Evolutionary conservation across 108 stramenopile genomes (phyloP).

Genomic region (Pseudonitzschia multistriata): DNA sequence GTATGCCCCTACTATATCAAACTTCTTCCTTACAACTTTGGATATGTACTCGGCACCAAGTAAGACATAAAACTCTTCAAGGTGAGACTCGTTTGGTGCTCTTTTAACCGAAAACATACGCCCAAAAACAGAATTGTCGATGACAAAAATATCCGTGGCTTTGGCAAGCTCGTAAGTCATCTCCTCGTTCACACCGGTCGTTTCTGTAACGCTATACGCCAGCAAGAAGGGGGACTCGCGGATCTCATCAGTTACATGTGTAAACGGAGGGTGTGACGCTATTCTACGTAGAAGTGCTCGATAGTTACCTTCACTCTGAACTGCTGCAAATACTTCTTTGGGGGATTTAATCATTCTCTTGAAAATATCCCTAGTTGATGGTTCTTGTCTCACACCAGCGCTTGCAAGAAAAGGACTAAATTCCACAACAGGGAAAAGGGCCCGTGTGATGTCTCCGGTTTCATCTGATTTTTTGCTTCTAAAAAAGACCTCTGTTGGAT

Average conservation of each 20-base stretch:
- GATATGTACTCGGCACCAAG: conserved; percentile 71
- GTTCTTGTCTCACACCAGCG: conserved; percentile 49
- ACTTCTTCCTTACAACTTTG: conserved; percentile 58
- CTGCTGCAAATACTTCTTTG: conserved; percentile 45
- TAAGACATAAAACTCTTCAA: conserved; percentile 64
- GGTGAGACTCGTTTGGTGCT: conserved; percentile 67
- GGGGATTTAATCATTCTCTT: conserved; percentile 40
- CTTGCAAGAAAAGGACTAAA: conserved; percentile 53
- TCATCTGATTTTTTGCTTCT: conserved; percentile 29
- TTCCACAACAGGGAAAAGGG: conserved; percentile 45
- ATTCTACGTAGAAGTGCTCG: conserved; percentile 60
- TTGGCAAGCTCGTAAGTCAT: conserved; percentile 45
- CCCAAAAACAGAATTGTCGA: conserved; percentile 78
- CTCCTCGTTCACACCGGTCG: conserved; percentile 25
- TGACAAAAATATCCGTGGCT: conserved; percentile 71
- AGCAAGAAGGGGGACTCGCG: conserved; percentile 66
- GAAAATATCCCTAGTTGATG: conserved; percentile 50
- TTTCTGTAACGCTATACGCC: conserved; percentile 47
- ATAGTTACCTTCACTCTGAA: conserved; percentile 55
- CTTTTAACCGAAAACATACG: conserved; percentile 53
- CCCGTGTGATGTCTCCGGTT: conserved; percentile 25
- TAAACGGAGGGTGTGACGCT: conserved; percentile 69
- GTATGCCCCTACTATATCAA: conserved; percentile 50
- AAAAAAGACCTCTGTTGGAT: conserved; percentile 62
- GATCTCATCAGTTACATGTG: conserved; percentile 50